Evolutionary conservation across 2,329 filamentous ascomycete species (phyloP), one percentile per base, ranked within the genome.

Genomic region (Aspergillus ochraceus): DNA sequence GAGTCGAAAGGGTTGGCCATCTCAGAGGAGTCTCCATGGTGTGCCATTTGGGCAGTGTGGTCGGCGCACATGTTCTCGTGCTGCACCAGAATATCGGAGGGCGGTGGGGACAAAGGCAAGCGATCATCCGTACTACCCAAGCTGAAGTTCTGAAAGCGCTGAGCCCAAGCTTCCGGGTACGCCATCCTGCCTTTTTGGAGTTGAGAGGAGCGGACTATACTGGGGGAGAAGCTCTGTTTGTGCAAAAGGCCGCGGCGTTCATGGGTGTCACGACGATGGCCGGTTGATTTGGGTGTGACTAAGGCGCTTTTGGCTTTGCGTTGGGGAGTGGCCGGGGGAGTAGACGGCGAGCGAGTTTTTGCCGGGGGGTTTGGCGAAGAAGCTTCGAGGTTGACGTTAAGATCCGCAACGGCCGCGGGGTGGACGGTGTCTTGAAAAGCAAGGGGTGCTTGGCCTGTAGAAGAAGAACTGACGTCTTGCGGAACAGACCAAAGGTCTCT

Each of bases 181-280:
- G 71, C 72, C 74, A 76, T 77, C 64, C 69, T 78, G 60, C 66
- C 68, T 60, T 80, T 71, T 73, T 78, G 73, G 76, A 80, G 60
- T 58, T 81, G 78, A 22, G 81, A 80, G 46, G 83, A 79, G 66
- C 79, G 83, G 79, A 84, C 84, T 79, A 86, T 82, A 67, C 81
- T 84, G 49, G 81, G 77, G 24, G 76, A 80, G 59, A 73, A 74
- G 65, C 69, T 81, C 69, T 76, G 77, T 73, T 74, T 79, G 71
- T 71, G 76, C 66, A 75, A 67, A 50, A 71, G 61, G 50, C 68
- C 68, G 64, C 74, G 75, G 64, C 70, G 74, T 58, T 74, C 71
- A 72, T 78, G 77, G 57, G 74, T 68, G 64, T 79, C 77, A 62
- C 76, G 74, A 63, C 76, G 71, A 60, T 70, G 72, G 54, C 70